Base-by-base conservation (phyloP, 2,329 filamentous ascomycete species). In the Fusarium floridanum region DNA sequence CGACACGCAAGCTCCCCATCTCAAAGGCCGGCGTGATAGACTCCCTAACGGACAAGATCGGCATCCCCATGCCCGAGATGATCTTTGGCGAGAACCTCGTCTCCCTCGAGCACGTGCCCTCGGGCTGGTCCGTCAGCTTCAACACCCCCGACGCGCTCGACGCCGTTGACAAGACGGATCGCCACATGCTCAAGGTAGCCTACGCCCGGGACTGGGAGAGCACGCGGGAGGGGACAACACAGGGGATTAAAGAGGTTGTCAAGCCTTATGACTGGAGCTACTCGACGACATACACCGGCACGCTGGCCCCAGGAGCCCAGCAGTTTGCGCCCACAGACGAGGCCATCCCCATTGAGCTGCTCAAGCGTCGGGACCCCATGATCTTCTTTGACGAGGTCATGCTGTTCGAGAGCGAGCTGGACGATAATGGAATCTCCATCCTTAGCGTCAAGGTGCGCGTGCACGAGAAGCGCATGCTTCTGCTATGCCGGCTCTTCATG, bases 251-350 rank as follows among this genome's bases (percentile, higher is more conserved):
- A 81, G 95, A 98, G 81, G 92, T 98, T 29, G 94, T 99, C 64
- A 95, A 95, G 85, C 95, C 96, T 4, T 99, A 97, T 82, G 97
- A 99, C 85, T 99, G 97, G 97, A 98, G 95, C 72, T 99, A 98
- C 85, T 97, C 92, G 75, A 98, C 96, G 39, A 89, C 92, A 76
- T 99, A 98, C 84, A 89, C 88, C 66, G 97, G 97, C 61, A 94
- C 93, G 5, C 84, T 92, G 45, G 81, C 85, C 70, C 62, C 79
- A 67, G 68, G 82, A n/a, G 65, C 67, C 10, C 74, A 60, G 45
- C 80, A 67, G 57, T 79, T 83, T 36, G 41, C 62, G 14, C 80
- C 82, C 6, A 82, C 83, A 7, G 76, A 80, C 6, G 81, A 82
- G 64, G 78, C 88, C 65, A 97, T 99, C 72, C 95, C 97, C 6